Evolutionary conservation across 148 eudicot genomes (phyloP).

Genomic region (Gaultheria prostrata): DNA sequence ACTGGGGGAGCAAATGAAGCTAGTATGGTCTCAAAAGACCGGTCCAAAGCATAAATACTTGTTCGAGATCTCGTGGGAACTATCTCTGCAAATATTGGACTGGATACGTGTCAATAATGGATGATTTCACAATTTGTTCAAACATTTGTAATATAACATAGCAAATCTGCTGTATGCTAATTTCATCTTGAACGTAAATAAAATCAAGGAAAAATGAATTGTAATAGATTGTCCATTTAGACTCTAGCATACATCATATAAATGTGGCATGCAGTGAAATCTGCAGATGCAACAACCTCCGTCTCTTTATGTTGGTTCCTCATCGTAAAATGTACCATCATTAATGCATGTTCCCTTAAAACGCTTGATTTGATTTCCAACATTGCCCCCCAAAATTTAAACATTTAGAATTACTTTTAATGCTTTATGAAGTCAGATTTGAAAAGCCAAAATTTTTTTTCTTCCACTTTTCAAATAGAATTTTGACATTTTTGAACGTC

Average conservation of each 20-base stretch:
- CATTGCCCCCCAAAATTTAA: not conserved
- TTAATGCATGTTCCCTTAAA: not conserved
- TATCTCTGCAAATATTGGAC: slow-evolving; percentile 97
- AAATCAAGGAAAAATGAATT: not conserved
- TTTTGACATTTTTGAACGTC: not conserved
- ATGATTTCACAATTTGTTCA: not conserved
- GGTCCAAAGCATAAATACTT: slow-evolving; percentile 85
- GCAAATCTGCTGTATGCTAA: not conserved
- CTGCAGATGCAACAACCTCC: not conserved
- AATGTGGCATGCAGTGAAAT: not conserved
- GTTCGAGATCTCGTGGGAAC: slow-evolving; percentile 88
- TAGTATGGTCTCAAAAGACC: slow-evolving; percentile 80
- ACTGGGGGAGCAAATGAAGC: slow-evolving; percentile 91
- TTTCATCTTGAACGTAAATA: not conserved
- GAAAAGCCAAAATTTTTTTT: not conserved
- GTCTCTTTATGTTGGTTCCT: not conserved
- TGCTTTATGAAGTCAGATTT: not conserved
- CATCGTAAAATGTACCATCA: not conserved
- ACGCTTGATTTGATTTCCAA: not conserved
- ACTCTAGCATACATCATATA: not conserved
- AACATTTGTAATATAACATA: not conserved
- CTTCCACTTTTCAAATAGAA: not conserved
- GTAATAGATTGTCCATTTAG: not conserved
- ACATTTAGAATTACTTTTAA: not conserved
- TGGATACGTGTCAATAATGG: slow-evolving; percentile 32